Evolutionary conservation across 2,329 filamentous ascomycete genomes (phyloP), one percentile per base, ranked within the genome.

Genomic region (Verticillium zaregamsianum): DNA sequence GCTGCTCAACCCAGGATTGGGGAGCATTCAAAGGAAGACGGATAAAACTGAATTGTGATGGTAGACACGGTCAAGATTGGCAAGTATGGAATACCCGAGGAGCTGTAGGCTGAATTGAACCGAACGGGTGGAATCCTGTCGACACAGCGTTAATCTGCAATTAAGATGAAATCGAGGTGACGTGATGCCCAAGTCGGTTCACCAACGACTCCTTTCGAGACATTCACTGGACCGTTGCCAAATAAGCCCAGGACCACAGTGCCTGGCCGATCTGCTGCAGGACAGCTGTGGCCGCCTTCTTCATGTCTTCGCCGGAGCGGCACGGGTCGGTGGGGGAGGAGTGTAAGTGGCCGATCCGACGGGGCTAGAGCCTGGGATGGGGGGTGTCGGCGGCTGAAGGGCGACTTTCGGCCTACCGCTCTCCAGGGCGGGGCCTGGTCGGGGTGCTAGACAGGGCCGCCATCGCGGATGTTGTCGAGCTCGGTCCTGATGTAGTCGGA

Each of bases 401-500:
- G 28, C 5, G 4, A 28, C 4, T 28, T 28, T 6, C 5, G 28
- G 28, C 28, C 28, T 28, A 28, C 6, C 28, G 28, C 28, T 28
- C 28, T 28, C 28, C 28, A 28, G 28, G 28, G 28, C 28, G 28
- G 28, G 28, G 28, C 28, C 28, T 28, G 28, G 28, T 28, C 3
- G 28, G 28, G 3, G 28, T 28, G 28, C 35, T 37, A 8, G 35
- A 37, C 11, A 4, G 35, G 35, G 15, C 11, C 11, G 35, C 35
- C 35, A 3, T 4, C 35, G 33, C 33, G 14, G 33, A 35, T 35
- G 33, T 35, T 35, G 14, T 35, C 33, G 33, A 35, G 33, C 9
- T 25, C 25, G 33, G 33, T 7, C 5, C 8, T 35, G 33, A 78
- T 77, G 64, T 78, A 79, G 40, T 71, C 67, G n/a, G 74, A 76